Evolutionary conservation across 148 eudicot genomes (phyloP).

Genomic region (Oxyria digyna): DNA sequence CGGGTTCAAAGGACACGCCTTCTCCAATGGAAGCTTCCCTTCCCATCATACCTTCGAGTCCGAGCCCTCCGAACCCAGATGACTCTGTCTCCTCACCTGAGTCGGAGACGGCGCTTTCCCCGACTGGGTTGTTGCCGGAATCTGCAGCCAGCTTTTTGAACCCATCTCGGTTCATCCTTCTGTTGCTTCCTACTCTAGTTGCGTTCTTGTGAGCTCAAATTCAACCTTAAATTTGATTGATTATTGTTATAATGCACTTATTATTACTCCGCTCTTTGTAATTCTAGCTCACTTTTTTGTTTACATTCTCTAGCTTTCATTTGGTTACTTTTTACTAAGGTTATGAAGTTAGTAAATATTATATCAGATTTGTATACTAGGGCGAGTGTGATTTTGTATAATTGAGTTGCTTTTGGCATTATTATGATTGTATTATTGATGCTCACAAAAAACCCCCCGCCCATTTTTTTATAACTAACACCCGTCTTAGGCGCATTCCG

Average conservation of each 20-base stretch:
- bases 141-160: conserved; percentile 24
- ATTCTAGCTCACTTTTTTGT: background rate
- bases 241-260: background rate
- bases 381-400: background rate
- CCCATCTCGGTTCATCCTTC: conserved; percentile 9
- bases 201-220: conserved; percentile 16
- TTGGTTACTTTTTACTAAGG: background rate
- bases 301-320: background rate
- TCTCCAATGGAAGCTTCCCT: conserved; percentile 23
- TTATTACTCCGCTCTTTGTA: background rate
- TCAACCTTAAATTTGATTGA: background rate
- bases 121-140: conserved; percentile 27
- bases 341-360: background rate
- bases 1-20: background rate
- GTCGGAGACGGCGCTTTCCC: conserved; percentile 34
- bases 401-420: conserved; percentile 1
- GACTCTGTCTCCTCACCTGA: conserved; percentile 22
- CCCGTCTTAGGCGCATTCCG: too few species aligned
- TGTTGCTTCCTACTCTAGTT: conserved; percentile 13
- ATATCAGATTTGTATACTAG: background rate
- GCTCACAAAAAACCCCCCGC: too few species aligned
- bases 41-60: conserved; percentile 64
- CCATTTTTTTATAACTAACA: too few species aligned
- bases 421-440: background rate
- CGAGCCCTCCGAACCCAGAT: conserved; percentile 75